phyloP scores from a whole-genome alignment of 148 eudicot species.

The Chenopodium suecicum region DNA sequence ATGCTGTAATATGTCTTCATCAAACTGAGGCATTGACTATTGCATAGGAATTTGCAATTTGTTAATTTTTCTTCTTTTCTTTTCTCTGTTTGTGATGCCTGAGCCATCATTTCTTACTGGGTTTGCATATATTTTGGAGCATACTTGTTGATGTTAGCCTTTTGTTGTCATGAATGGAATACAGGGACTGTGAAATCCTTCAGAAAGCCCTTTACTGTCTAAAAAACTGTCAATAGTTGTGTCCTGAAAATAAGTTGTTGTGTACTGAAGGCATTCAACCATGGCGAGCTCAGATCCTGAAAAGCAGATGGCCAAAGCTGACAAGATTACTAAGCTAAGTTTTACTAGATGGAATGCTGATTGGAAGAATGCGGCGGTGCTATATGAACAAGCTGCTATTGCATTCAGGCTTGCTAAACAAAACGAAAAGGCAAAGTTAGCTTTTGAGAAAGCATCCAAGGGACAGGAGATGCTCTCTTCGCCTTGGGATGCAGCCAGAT shows the following conservation, averaged over 20 bases:
- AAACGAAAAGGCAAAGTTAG: slow-evolving; percentile 69
- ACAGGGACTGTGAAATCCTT: background rate
- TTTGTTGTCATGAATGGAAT: background rate
- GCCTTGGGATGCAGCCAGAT: slow-evolving; percentile 95
- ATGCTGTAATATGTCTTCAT: background rate
- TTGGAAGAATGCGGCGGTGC: slow-evolving; percentile 66
- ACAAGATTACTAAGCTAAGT: slow-evolving; percentile 74
- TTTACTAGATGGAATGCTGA: slow-evolving; percentile 91
- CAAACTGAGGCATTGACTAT: background rate
- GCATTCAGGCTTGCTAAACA: slow-evolving; percentile 68
- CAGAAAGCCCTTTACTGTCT: background rate
- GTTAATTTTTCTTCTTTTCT: background rate
- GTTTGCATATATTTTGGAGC: background rate
- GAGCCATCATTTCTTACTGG: background rate
- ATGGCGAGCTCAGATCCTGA: slow-evolving; percentile 78
- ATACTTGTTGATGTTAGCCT: background rate
- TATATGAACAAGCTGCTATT: slow-evolving; percentile 88
- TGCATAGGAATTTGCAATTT: no score
- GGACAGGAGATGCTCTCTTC: slow-evolving; percentile 92
- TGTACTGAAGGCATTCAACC: slow-evolving; percentile 22
- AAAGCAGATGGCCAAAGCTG: slow-evolving; percentile 73
- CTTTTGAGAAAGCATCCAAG: slow-evolving; percentile 87
- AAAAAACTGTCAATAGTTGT: background rate
- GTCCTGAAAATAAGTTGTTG: background rate
- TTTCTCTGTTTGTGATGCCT: background rate